These are phyloP conservation scores for Glebionis coronaria DNA, from an alignment of 129 eudicot genomes.

Conservation along the genomic window DNA sequence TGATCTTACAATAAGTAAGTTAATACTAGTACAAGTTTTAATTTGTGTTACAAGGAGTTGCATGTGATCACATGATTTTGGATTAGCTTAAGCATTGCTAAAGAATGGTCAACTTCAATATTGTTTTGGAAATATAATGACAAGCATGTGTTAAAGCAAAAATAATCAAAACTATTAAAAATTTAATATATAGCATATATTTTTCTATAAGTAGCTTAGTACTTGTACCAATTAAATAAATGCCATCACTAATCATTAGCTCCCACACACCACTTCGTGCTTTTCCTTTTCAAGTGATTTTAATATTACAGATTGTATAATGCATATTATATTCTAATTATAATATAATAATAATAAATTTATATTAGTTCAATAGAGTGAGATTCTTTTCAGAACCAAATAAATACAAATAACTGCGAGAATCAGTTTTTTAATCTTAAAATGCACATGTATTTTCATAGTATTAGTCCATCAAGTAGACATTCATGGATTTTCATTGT, in stretches of 20 bases:
- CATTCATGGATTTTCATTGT: no score
- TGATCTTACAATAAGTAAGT: not conserved
- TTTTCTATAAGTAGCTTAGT: not conserved
- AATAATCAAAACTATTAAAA: not conserved
- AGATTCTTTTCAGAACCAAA: no score
- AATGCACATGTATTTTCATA: no score
- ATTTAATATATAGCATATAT: not conserved
- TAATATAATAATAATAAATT: not conserved
- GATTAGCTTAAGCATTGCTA: conserved; percentile 6
- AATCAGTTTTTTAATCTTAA: no score
- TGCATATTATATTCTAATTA: not conserved
- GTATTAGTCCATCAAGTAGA: no score
- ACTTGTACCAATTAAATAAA: not conserved
- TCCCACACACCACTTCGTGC: not conserved
- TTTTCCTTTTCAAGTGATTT: not conserved
- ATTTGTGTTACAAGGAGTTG: not conserved
- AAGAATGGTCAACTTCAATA: conserved; percentile 9
- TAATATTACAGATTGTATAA: not conserved
- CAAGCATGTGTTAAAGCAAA: conserved; percentile 8
- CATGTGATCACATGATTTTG: conserved; percentile 6
- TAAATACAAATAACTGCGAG: no score
- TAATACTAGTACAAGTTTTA: not conserved
- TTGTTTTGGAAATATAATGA: not conserved
- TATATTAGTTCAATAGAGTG: not conserved
- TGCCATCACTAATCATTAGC: conserved; percentile 12